Base-by-base conservation (phyloP, 1,284 basidiomycete genomes). In the Fistulinella staudtii region DNA sequence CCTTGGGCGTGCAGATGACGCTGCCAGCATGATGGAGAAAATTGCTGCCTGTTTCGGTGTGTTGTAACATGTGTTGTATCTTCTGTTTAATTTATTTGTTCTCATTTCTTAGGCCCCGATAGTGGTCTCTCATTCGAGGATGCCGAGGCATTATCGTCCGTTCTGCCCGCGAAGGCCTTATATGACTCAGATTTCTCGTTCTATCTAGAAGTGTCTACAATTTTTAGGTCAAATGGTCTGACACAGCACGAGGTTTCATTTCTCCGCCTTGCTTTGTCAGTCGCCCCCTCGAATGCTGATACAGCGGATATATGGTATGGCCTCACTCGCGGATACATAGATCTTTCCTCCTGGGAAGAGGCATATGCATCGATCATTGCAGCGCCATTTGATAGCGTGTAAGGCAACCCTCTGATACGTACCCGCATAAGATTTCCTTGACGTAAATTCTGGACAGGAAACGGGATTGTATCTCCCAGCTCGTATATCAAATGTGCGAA, bases 401-500 rank as follows among this genome's bases (percentile, higher is more conserved):
- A 64, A 68, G 90, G 76, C 31, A 41, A 35, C 38, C 38, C 22
- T 43, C 40, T 43, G 29, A 45, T 39, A 28, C 30, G 4, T 43
- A 47, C 49, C 28, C 43, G 24, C 30, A 36, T 23, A 0, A n/a
- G 11, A 37, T 38, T 43, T 46, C 41, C 24, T 39, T 51, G 24
- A 58, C 25, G 17, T 41, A 18, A 23, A 21, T 50, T 56, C 36
- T 53, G 23, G 35, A 39, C 63, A 94, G 92, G 58, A 86, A 85
- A 69, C 77, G 80, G 33, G 89, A 94, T 51, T 85, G 80, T 56
- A 77, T 90, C 23, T 79, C 82, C 39, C 83, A 87, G 45, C 72
- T 97, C 40, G 83, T 93, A 46, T 87, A 93, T 54, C 80, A 81
- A 53, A 97, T 99, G 89, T 98, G 95, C 65, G 93, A 98, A 64